Evolutionary conservation across 345 rosid species (phyloP).

Genomic region (Rhodamnia rubescens): DNA sequence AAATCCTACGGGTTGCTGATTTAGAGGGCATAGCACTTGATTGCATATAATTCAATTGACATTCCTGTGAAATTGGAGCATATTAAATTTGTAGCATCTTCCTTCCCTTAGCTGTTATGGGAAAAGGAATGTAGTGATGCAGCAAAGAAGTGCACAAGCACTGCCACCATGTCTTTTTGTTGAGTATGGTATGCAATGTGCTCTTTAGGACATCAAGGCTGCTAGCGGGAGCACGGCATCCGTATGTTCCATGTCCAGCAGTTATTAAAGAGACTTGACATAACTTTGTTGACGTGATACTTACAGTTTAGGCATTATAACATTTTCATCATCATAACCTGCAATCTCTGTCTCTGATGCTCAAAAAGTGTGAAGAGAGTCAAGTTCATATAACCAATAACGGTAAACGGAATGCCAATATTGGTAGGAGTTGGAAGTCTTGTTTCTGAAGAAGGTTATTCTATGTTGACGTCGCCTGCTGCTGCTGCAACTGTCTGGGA

Average conservation of each 20-base stretch:
- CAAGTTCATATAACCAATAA: background rate
- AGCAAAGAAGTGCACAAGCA: background rate
- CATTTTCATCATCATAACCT: too few relatives aligned
- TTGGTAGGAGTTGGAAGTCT: slow-evolving; percentile 70
- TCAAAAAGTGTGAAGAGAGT: background rate
- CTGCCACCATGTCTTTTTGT: background rate
- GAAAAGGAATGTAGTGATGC: background rate
- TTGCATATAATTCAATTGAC: background rate
- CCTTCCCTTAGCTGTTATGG: background rate
- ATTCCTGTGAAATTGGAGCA: background rate
- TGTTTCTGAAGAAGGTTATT: slow-evolving; percentile 64
- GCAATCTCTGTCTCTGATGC: background rate
- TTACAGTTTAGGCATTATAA: too few relatives aligned
- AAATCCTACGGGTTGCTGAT: background rate
- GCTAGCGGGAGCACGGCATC: background rate
- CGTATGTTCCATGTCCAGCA: background rate
- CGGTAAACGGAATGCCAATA: slow-evolving; percentile 61
- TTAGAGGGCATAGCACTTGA: background rate
- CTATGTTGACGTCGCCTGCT: slow-evolving; percentile 63
- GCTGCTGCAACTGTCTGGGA: slow-evolving; percentile 67
- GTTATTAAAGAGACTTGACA: background rate
- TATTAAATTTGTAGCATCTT: too few relatives aligned
- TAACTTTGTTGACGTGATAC: background rate
- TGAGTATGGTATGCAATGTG: background rate
- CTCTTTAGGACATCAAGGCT: background rate